phyloP scores from a whole-genome alignment of 768 basidiomycete genomes.

The Calocybe gangraenosa region DNA sequence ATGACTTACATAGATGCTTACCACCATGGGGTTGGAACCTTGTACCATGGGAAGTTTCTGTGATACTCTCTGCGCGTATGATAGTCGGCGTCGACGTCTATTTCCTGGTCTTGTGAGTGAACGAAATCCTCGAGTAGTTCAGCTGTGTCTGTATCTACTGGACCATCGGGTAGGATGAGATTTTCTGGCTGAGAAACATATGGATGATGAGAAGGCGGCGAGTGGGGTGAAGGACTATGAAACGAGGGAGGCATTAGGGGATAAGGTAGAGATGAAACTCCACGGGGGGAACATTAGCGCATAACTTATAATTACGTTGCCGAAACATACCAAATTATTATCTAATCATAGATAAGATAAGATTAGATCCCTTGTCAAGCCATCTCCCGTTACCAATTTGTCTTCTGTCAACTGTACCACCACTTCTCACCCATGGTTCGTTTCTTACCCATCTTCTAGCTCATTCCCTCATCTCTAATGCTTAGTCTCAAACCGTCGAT shows the following conservation, averaged over 20 bases:
- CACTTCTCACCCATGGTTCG: conserved; percentile 27
- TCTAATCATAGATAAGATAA: conserved; percentile 13
- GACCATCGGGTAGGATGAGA: conserved; percentile 40
- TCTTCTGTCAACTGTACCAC: conserved; percentile 26
- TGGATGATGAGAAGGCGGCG: conserved; percentile 16
- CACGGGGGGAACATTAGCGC: conserved; percentile 1
- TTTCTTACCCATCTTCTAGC: conserved; percentile 8
- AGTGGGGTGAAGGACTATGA: conserved; percentile 5
- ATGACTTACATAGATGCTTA: conserved; percentile 27
- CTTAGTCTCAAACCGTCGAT: conserved; percentile 74
- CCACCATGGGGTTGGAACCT: conserved; percentile 70
- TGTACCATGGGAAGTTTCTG: conserved; percentile 65
- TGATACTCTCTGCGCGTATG: conserved; percentile 9
- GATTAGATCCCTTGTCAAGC: neutral
- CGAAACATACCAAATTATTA: neutral
- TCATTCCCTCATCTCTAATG: conserved; percentile 1
- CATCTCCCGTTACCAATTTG: neutral
- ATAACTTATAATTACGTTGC: conserved; percentile 4
- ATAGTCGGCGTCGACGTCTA: conserved; percentile 19
- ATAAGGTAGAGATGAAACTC: conserved; percentile 5
- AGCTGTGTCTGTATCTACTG: conserved; percentile 39
- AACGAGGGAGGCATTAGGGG: neutral
- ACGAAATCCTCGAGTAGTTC: conserved; percentile 45
- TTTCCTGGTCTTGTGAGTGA: conserved; percentile 36
- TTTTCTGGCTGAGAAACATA: conserved; percentile 29